Evolutionary conservation across 2,329 filamentous ascomycete species (phyloP).

Genomic region (Pseudonectria foliicola): DNA sequence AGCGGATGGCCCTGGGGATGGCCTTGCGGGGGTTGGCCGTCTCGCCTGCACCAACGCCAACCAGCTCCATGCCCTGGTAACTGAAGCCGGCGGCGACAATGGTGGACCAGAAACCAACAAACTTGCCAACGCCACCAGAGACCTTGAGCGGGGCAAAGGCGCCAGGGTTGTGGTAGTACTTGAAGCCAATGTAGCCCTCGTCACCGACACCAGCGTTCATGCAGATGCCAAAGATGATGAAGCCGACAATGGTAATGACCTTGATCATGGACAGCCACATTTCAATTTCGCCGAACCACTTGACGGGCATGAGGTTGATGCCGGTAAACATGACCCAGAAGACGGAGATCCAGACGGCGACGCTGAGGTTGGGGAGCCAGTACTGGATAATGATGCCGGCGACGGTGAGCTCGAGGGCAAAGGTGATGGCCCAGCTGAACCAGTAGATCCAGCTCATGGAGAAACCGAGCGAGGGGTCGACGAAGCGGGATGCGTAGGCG

Average conservation of each 20-base stretch:
- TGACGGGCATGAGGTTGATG: conserved; percentile 64
- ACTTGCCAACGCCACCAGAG: conserved; percentile 47
- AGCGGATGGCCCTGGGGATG: conserved; percentile 65
- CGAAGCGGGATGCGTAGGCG: conserved; percentile 66
- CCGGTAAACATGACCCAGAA: conserved; percentile 66
- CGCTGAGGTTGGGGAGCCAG: conserved; percentile 56
- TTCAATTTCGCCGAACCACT: conserved; percentile 69
- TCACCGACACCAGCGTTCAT: conserved; percentile 64
- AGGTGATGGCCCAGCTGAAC: conserved; percentile 70
- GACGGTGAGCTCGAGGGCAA: conserved; percentile 64
- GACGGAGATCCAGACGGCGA: conserved; percentile 65
- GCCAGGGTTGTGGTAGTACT: conserved; percentile 62
- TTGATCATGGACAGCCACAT: conserved; percentile 76
- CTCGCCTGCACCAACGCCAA: conserved; percentile 73
- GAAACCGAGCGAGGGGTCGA: conserved; percentile 66
- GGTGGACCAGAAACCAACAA: conserved; percentile 63
- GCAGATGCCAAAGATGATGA: conserved; percentile 70
- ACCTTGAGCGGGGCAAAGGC: conserved; percentile 58
- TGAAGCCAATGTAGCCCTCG: conserved; percentile 67
- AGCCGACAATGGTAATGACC: conserved; percentile 65
- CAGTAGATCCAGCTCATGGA: conserved; percentile 80
- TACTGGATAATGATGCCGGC: conserved; percentile 71
- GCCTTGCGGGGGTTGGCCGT: conserved; percentile 64
- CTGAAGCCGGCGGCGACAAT: conserved; percentile 63
- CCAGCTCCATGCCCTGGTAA: conserved; percentile 68